Evolutionary conservation across 352 stramenopile species (phyloP).

Genomic region (Pythium brachiatum): DNA sequence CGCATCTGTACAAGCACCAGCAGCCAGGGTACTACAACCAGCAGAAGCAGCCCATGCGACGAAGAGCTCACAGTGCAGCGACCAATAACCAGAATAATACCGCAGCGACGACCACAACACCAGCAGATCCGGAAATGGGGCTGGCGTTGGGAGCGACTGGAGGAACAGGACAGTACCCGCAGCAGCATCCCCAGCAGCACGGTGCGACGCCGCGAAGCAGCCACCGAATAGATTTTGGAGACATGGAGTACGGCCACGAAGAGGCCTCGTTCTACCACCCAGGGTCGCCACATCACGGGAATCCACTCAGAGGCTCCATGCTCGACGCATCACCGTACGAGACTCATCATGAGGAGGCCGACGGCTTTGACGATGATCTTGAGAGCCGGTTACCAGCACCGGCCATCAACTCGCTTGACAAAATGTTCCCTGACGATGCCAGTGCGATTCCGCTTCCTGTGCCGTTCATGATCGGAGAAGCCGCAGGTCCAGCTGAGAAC

Average conservation of each 20-base stretch:
- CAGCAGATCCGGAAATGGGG: conserved; percentile 23
- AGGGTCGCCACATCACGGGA: conserved; percentile 10
- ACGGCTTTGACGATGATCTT: conserved; percentile 26
- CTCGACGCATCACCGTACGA: conserved; percentile 15
- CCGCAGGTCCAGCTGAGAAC: neutral
- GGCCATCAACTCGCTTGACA: conserved; percentile 8
- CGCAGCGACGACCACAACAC: neutral
- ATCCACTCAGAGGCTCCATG: conserved; percentile 19
- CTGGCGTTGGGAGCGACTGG: neutral
- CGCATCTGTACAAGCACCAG: conserved; percentile 49
- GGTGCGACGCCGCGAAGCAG: conserved; percentile 20
- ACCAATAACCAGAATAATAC: conserved; percentile 37
- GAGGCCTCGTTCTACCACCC: conserved; percentile 14
- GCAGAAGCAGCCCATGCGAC: conserved; percentile 76
- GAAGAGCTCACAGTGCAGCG: conserved; percentile 68
- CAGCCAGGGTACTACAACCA: conserved; percentile 52
- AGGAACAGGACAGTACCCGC: neutral
- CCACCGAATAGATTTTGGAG: conserved; percentile 31
- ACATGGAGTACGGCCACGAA: conserved; percentile 25
- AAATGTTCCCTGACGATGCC: conserved; percentile 8
- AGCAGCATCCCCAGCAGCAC: neutral
- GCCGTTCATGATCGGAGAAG: conserved; percentile 29
- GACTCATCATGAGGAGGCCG: conserved; percentile 23
- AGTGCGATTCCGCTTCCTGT: conserved; percentile 3
- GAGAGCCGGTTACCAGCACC: conserved; percentile 13